Evolutionary conservation across 371 early-diverging fungal species (phyloP).

Genomic region (Mucor velutinosus): DNA sequence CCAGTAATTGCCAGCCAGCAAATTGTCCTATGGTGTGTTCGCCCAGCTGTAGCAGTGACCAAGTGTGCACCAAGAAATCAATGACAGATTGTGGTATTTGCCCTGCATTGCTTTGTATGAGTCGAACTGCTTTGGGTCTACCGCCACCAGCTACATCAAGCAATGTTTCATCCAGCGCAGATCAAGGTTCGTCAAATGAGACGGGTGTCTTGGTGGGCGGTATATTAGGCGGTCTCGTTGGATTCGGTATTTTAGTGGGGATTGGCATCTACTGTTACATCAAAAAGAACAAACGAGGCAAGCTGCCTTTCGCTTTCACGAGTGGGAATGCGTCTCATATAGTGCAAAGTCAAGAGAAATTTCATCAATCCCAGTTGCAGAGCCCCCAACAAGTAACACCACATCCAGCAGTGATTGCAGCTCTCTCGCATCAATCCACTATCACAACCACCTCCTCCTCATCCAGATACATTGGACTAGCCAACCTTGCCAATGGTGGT

Average conservation of each 20-base stretch:
- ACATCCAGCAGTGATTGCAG: slow-evolving; percentile 7
- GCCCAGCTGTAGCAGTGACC: slow-evolving; percentile 25
- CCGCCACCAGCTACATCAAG: slow-evolving; percentile 3
- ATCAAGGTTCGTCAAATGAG: slow-evolving; percentile 15
- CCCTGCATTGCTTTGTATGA: slow-evolving; percentile 37
- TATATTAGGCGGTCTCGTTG: slow-evolving; percentile 37
- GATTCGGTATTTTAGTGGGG: slow-evolving; percentile 27
- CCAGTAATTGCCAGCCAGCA: neutral
- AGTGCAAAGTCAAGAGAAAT: slow-evolving; percentile 4
- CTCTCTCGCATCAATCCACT: slow-evolving; percentile 1
- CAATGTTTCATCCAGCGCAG: neutral
- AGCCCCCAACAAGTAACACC: slow-evolving; percentile 4
- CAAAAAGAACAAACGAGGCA: slow-evolving; percentile 20
- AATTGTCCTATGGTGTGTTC: slow-evolving; percentile 30
- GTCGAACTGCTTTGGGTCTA: slow-evolving; percentile 23
- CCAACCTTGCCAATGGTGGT: neutral
- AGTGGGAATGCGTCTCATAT: neutral
- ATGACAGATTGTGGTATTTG: slow-evolving; percentile 46
- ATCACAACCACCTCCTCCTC: neutral
- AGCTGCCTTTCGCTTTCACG: slow-evolving; percentile 31
- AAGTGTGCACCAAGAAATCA: slow-evolving; percentile 36
- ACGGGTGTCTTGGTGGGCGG: slow-evolving; percentile 39
- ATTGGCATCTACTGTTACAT: slow-evolving; percentile 16
- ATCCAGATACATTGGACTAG: neutral
- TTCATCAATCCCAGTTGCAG: neutral